Evolutionary conservation across 2,329 filamentous ascomycete species (phyloP).

Genomic region (Volutella citrinella): DNA sequence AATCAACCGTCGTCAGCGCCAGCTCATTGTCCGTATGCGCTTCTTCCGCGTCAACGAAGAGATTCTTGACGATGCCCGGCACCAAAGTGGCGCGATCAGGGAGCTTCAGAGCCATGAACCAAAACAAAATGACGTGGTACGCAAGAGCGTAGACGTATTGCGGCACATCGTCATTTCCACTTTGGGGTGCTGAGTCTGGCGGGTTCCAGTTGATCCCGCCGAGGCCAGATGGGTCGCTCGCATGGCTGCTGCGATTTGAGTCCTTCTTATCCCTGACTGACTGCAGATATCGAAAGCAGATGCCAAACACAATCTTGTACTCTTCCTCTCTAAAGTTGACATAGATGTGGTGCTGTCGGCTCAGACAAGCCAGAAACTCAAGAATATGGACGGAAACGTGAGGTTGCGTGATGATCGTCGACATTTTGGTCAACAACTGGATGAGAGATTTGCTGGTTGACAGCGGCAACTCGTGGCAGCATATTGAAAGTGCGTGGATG

Average conservation of each 20-base stretch:
- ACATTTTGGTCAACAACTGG: conserved; percentile 87
- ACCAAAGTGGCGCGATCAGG: conserved; percentile 81
- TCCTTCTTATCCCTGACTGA: conserved; percentile 71
- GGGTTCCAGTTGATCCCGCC: conserved; percentile 14
- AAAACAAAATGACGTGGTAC: conserved; percentile 94
- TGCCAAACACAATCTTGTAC: conserved; percentile 90
- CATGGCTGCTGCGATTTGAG: conserved; percentile 42
- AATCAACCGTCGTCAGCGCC: conserved; percentile 88
- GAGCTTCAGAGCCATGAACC: conserved; percentile 89
- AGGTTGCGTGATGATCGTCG: conserved; percentile 90
- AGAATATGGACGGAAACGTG: conserved; percentile 91
- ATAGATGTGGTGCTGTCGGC: conserved; percentile 79
- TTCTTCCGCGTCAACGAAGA: conserved; percentile 76
- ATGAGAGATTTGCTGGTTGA: conserved; percentile 84
- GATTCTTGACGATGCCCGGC: conserved; percentile 82
- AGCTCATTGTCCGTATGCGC: conserved; percentile 81
- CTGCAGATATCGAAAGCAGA: conserved; percentile 90
- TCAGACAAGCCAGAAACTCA: conserved; percentile 89
- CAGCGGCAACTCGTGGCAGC: conserved; percentile 87
- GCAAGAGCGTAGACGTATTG: conserved; percentile 93
- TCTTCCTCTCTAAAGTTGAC: conserved; percentile 89
- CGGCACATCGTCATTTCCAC: conserved; percentile 68
- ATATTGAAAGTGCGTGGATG: conserved; percentile 91
- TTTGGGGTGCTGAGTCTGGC: conserved; percentile 21
- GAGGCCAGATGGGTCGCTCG: conserved; percentile 39